Evolutionary conservation across 306 rosid species (phyloP), one percentile per base, ranked within the genome.

Genomic region (Glycine tomentella): DNA sequence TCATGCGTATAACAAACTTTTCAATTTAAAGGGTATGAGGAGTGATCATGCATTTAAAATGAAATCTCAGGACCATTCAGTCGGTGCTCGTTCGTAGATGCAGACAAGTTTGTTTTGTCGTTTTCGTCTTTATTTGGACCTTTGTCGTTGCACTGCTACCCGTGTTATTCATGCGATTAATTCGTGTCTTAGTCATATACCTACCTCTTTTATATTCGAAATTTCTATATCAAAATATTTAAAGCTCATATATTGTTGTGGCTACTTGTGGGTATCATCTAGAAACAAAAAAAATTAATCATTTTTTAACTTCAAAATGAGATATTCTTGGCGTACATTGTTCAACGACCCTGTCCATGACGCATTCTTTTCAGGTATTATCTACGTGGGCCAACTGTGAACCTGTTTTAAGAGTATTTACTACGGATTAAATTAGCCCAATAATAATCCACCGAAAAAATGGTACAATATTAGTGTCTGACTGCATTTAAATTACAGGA

Each of bases 61-160:
- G 62, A 71, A 69, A 48, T 69, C 25, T 50, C 1, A n/a, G 34
- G 34, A 72, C 64, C 15, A 34, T 52, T 71, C 3, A 52, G 56
- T 33, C 4, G 34, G 77, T 52, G 50, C 10, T 72, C 49, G 11
- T 3, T 3, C 8, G 10, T 36, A 14, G 77, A 31, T 52, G 64
- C 50, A 13, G 50, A 58, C 34, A n/a, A 34, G 52, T 52, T 72
- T 72, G 34, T 8, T 72, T 34, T 52, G 77, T 52, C 64, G 20
- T 9, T 52, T 69, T 52, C 64, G 34, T 33, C 42, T 9, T 40
- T 36, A 52, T 36, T 73, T 55, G 11, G 42, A 9, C 51, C 2
- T 73, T 38, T 56, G 50, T 51, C 9, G 25, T 55, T 73, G 16
- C 34, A 31, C 34, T 53, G 77, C 14, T 72, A 14, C 15, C 48